Percentiles rank a stretch among this genome's conserved stretches.
Evolutionary conservation across 129 eudicot species (phyloP).

Genomic region (Artemisia tridentata): DNA sequence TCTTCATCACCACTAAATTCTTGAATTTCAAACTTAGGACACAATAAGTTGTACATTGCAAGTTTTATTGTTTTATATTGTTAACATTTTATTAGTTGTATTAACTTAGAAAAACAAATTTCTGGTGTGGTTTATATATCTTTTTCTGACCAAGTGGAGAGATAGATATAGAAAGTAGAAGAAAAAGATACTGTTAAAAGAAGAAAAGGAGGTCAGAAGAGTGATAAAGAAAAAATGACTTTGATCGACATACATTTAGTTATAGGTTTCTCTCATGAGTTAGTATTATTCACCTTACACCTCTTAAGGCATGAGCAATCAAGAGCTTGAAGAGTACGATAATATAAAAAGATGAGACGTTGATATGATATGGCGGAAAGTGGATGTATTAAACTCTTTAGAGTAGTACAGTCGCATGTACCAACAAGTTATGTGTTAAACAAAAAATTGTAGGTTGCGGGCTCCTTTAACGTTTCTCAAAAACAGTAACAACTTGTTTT

Average conservation of each 20-base stretch:
- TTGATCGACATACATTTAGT: conserved; percentile 15
- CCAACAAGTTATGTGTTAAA: too few species aligned
- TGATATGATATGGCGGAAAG: too few species aligned
- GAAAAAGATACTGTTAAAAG: conserved; percentile 12
- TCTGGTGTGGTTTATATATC: conserved; percentile 5
- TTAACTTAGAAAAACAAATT: neutral
- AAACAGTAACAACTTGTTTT: too few species aligned
- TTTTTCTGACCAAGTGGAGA: neutral
- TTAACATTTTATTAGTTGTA: neutral
- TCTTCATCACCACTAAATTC: neutral
- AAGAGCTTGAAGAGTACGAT: too few species aligned
- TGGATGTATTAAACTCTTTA: too few species aligned
- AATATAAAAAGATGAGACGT: too few species aligned
- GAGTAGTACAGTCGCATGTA: too few species aligned
- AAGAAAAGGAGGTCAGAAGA: conserved; percentile 31
- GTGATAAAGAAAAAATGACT: conserved; percentile 22
- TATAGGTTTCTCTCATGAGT: conserved; percentile 10
- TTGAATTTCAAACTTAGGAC: neutral
- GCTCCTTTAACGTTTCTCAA: too few species aligned
- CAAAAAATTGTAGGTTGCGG: too few species aligned
- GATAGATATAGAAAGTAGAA: neutral
- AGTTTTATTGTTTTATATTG: neutral
- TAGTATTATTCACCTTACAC: neutral
- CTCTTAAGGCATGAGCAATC: neutral
- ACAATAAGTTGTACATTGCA: too few species aligned